Conservation (phyloP, 805 yeast genomes). For the Diddensiella caesifluorescens region DNA sequence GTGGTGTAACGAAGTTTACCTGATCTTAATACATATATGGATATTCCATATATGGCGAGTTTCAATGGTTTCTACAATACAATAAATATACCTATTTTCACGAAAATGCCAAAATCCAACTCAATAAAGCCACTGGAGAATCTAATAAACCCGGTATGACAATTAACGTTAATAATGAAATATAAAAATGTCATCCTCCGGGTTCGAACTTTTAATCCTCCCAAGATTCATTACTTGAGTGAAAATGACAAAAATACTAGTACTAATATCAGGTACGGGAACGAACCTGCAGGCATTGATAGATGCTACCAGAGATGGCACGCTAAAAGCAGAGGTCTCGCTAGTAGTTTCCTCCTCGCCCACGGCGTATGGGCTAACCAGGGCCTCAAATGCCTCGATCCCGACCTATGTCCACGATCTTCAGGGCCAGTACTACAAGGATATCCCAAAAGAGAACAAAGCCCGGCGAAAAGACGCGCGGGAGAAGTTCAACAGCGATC, state of each 20-base stretch:
- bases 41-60: too few relatives aligned
- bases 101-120: too few relatives aligned
- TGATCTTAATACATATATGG: too few relatives aligned
- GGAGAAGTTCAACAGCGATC: slow-evolving; percentile 66
- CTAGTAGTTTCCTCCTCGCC: slow-evolving; percentile 81
- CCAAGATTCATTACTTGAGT: too few relatives aligned
- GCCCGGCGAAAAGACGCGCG: slow-evolving; percentile 57
- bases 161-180: too few relatives aligned
- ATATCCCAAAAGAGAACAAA: slow-evolving; percentile 63
- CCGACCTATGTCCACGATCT: slow-evolving; percentile 68
- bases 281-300: slow-evolving; percentile 93
- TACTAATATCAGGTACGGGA: slow-evolving; percentile 91
- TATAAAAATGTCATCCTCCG: too few relatives aligned
- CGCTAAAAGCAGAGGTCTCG: slow-evolving; percentile 44
- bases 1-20: too few relatives aligned
- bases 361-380: slow-evolving; percentile 77
- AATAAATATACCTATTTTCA: too few relatives aligned
- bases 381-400: slow-evolving; percentile 68
- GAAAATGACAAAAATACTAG: slow-evolving; percentile 44
- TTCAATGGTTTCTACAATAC: too few relatives aligned
- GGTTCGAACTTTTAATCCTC: too few relatives aligned
- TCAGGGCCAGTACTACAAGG: slow-evolving; percentile 59
- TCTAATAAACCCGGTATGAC: too few relatives aligned
- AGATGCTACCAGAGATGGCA: slow-evolving; percentile 50
- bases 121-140: too few relatives aligned